A percentile compares a stretch with the other conserved stretches of the same genome.
These are phyloP conservation scores for Calonectria montana DNA, from an alignment of 2,329 filamentous ascomycete genomes.

Conservation along the genomic window DNA sequence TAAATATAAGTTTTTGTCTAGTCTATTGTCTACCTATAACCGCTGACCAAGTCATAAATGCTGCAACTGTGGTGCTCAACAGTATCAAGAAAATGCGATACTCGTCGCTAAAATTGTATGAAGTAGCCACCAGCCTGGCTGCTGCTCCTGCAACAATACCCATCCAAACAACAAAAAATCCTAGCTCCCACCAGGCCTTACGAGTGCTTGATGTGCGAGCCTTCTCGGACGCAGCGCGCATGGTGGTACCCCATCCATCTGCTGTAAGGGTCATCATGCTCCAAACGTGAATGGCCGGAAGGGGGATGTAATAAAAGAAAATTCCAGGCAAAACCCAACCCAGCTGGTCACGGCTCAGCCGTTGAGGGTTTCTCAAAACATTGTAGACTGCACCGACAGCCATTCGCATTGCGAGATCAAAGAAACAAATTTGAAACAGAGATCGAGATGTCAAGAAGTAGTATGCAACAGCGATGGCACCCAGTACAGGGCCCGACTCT, in stretches of 20 bases:
- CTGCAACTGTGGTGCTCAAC: not conserved
- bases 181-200: slow-evolving; percentile 39
- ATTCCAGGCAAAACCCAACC: slow-evolving; percentile 39
- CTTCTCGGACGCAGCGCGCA: slow-evolving; percentile 35
- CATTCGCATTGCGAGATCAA: slow-evolving; percentile 32
- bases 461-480: slow-evolving; percentile 23
- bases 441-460: slow-evolving; percentile 36
- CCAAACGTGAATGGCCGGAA: slow-evolving; percentile 41
- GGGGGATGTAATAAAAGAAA: slow-evolving; percentile 39
- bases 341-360: slow-evolving; percentile 27
- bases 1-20: not conserved
- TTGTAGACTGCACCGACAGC: slow-evolving; percentile 32
- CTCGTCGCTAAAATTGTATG: not conserved
- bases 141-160: slow-evolving; percentile 31
- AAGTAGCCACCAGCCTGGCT: slow-evolving; percentile 16
- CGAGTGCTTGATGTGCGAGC: slow-evolving; percentile 29
- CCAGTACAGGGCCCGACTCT: slow-evolving; percentile 35
- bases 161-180: slow-evolving; percentile 41
- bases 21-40: not conserved
- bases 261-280: slow-evolving; percentile 39
- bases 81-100: not conserved
- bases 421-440: slow-evolving; percentile 31
- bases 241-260: slow-evolving; percentile 42
- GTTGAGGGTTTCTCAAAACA: slow-evolving; percentile 37
- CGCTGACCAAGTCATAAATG: not conserved